A percentile compares a stretch with the other conserved stretches of the same genome.
phyloP scores from a whole-genome alignment of 2,329 filamentous ascomycete genomes.

The Calonectria montana region DNA sequence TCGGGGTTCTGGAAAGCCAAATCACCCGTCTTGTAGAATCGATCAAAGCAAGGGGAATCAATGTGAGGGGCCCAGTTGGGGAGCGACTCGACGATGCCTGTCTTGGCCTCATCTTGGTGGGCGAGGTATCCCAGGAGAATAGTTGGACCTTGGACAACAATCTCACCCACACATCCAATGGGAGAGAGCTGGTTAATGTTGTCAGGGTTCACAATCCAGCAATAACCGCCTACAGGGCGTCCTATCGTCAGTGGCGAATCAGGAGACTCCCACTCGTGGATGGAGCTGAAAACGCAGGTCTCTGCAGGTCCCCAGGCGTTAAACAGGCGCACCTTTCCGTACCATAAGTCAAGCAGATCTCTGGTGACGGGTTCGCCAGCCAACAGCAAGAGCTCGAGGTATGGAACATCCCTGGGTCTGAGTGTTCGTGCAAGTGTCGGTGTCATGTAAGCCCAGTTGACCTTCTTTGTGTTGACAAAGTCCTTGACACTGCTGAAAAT shows the following conservation, averaged over 20 bases:
- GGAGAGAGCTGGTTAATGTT: constrained; percentile 36
- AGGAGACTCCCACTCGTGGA: constrained; percentile 4
- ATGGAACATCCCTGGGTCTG: background rate
- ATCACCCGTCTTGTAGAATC: constrained; percentile 39
- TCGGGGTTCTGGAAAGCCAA: constrained; percentile 43
- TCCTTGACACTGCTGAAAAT: constrained; percentile 8
- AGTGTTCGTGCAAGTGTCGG: constrained; percentile 9
- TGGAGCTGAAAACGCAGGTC: background rate
- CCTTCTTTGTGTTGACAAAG: background rate
- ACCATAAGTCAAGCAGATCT: constrained; percentile 30
- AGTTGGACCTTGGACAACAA: constrained; percentile 42
- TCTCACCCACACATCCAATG: constrained; percentile 39
- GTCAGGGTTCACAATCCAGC: constrained; percentile 40
- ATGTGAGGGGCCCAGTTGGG: constrained; percentile 24
- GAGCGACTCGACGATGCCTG: constrained; percentile 45
- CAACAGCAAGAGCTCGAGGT: constrained; percentile 17
- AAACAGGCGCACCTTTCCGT: constrained; percentile 16
- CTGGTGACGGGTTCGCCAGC: constrained; percentile 23
- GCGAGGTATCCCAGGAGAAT: constrained; percentile 40
- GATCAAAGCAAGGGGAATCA: constrained; percentile 19
- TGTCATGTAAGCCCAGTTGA: constrained; percentile 9
- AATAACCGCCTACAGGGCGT: background rate
- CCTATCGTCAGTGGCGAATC: constrained; percentile 1
- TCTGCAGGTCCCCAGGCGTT: constrained; percentile 37
- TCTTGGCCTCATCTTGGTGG: constrained; percentile 34